These are phyloP conservation scores for Colletotrichum echinochloae DNA, from an alignment of 2,329 filamentous ascomycete genomes.

Conservation along the genomic window DNA sequence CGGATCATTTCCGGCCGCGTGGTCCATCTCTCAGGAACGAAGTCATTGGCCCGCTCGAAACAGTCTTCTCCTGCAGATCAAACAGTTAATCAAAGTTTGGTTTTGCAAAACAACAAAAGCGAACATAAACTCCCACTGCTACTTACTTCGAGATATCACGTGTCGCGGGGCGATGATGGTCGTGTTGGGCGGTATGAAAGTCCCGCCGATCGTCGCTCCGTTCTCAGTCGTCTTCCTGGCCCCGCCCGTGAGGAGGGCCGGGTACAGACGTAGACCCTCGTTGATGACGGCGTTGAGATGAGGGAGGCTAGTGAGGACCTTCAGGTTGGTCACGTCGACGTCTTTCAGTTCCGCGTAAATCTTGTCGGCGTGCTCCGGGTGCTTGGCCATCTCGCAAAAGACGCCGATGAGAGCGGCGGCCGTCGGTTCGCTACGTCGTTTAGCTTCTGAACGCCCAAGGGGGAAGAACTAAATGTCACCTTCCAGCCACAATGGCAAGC, in stretches of 20 bases:
- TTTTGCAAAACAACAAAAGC: not conserved
- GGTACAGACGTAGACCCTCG: slow-evolving; percentile 39
- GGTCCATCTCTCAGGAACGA: slow-evolving; percentile 55
- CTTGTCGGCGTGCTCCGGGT: slow-evolving; percentile 38
- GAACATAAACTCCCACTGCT: too few relatives aligned
- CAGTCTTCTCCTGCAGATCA: slow-evolving; percentile 44
- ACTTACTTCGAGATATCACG: slow-evolving; percentile 51
- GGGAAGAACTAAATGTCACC: slow-evolving; percentile 16
- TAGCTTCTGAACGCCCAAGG: not conserved
- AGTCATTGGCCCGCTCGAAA: slow-evolving; percentile 47
- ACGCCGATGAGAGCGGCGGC: slow-evolving; percentile 41
- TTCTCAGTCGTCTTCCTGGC: slow-evolving; percentile 39
- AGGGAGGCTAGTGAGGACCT: slow-evolving; percentile 40
- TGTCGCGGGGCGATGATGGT: slow-evolving; percentile 42
- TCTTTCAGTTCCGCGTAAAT: slow-evolving; percentile 35
- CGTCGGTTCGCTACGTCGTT: slow-evolving; percentile 40
- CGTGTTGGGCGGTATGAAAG: slow-evolving; percentile 38
- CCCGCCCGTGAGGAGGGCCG: slow-evolving; percentile 36
- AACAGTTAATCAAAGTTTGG: not conserved
- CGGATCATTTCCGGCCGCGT: slow-evolving; percentile 48
- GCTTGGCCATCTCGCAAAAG: slow-evolving; percentile 41
- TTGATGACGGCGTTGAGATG: slow-evolving; percentile 44
- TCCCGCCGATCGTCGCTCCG: slow-evolving; percentile 33
- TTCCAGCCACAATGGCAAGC: slow-evolving; percentile 44
- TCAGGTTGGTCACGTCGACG: slow-evolving; percentile 41